Evolutionary conservation across 495 filamentous ascomycete species (phyloP).

Genomic region (Penicillium diatomitis): DNA sequence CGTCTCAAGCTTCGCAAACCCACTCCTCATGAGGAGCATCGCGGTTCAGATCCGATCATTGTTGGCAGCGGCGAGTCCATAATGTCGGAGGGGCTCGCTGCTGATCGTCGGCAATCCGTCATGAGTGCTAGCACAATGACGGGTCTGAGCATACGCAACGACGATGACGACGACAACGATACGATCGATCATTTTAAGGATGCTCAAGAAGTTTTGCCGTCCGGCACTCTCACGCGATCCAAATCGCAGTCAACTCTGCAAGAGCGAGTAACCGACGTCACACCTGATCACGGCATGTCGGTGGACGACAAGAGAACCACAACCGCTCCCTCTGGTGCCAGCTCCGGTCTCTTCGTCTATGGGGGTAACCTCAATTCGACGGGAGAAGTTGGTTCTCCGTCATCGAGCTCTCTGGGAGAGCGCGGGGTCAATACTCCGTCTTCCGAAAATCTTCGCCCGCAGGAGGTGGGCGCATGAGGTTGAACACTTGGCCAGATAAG

Average conservation of each 20-base stretch:
- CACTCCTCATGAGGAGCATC: constrained; percentile 37
- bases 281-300: neutral
- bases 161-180: constrained; percentile 23
- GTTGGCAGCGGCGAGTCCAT: constrained; percentile 26
- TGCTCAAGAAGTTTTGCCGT: constrained; percentile 9
- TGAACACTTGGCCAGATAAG: too few species aligned
- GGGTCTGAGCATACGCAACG: constrained; percentile 18
- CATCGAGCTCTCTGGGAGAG: constrained; percentile 13
- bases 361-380: constrained; percentile 10
- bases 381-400: constrained; percentile 7
- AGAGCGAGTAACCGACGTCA: neutral
- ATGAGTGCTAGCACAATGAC: constrained; percentile 33
- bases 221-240: constrained; percentile 1
- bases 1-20: constrained; percentile 51
- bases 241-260: neutral
- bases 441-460: constrained; percentile 20
- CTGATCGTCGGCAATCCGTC: constrained; percentile 26
- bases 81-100: constrained; percentile 15
- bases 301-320: neutral
- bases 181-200: constrained; percentile 17
- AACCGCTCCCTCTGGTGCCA: constrained; percentile 2
- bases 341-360: constrained; percentile 2
- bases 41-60: constrained; percentile 28
- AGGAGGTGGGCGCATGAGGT: constrained; percentile 23
- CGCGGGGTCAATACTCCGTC: constrained; percentile 13